Evolutionary conservation across 768 basidiomycete species (phyloP), one percentile per base, ranked within the genome.

Genomic region (Tubosaeta sp.): DNA sequence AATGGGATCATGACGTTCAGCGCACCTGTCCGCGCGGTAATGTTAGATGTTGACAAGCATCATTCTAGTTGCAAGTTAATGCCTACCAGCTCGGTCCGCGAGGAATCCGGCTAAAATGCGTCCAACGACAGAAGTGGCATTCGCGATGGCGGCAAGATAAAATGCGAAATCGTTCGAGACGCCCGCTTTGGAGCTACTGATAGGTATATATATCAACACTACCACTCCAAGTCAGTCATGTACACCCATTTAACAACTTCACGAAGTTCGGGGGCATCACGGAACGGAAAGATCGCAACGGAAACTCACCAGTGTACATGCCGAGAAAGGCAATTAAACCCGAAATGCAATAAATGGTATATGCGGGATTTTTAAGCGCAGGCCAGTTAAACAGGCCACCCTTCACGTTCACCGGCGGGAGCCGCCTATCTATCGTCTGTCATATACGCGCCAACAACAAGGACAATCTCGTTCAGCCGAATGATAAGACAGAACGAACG

Each of bases 1-100:
- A 83, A 81, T 0, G 87, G 84, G 11, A 77, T 77, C 75, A 90
- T 84, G 29, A 86, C 71, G 55, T 85, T 91, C 57, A 89, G 72
- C 0, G 80, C 65, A 14, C 89, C 89, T 84, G 16, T 27, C 25
- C 39, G 31, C 26, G 8, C 4, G 26, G 53, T 6, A 50, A 14
- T 3, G 22, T 16, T n/a, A n/a, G 6, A n/a, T 6, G 12, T n/a
- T 8, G 7, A 43, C 29, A 17, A 3, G 33, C 16, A 5, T 7
- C 31, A 6, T 35, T 39, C 17, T 41, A 9, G 10, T 11, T 35
- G n/a, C 14, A 27, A 29, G 31, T 0, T 1, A 7, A 39, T 12
- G 56, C 71, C 10, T 46, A 82, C 83, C 84, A 22, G 79, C 33
- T 17, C 69, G 62, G 66, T 89, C 87, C 2, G 78, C 77, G 1